These are phyloP conservation scores for Coemansia pectinata DNA, from an alignment of 192 early-diverging fungal genomes.

Conservation along the genomic window DNA sequence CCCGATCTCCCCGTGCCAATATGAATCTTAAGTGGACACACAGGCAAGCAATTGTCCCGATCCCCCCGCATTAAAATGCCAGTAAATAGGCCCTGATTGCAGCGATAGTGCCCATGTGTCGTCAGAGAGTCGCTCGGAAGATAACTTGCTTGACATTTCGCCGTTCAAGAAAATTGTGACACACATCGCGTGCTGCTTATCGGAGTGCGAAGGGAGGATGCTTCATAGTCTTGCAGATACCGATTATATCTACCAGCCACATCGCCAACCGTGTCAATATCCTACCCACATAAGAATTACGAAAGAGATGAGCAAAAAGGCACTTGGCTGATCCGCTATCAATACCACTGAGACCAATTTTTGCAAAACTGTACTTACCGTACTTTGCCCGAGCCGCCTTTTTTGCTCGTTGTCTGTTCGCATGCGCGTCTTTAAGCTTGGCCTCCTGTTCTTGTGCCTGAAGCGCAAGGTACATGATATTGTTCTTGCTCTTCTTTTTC, in stretches of 20 bases:
- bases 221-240: not conserved
- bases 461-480: constrained; percentile 75
- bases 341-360: not conserved
- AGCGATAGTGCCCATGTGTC: not conserved
- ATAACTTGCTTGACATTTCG: not conserved
- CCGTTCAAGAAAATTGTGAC: not conserved
- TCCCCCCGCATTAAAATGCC: not conserved
- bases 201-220: not conserved
- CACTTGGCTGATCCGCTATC: not conserved
- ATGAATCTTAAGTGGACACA: not conserved
- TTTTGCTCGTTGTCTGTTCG: constrained; percentile 62
- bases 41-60: not conserved
- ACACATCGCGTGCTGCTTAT: not conserved
- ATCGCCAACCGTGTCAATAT: not conserved
- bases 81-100: not conserved
- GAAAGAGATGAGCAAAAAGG: not conserved
- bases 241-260: not conserved
- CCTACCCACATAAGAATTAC: not conserved
- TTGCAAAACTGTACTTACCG: constrained; percentile 35
- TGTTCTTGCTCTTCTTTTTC: constrained; percentile 76
- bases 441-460: constrained; percentile 69
- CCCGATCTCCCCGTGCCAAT: not conserved
- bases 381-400: constrained; percentile 69
- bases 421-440: constrained; percentile 63
- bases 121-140: not conserved